Conservation (phyloP, 1,284 basidiomycete genomes). For the Leccinum variabile region DNA sequence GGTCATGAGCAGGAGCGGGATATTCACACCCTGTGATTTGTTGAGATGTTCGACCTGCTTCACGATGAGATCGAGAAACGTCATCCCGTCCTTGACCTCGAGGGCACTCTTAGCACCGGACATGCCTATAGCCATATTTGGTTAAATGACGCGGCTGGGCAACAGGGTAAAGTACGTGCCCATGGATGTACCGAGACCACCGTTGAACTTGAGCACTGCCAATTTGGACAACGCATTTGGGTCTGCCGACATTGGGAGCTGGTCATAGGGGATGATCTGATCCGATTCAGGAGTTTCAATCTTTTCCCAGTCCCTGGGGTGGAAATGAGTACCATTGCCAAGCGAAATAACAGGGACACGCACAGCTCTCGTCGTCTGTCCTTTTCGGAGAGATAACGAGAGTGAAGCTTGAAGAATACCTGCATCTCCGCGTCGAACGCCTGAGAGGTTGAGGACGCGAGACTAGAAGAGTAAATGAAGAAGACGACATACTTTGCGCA, state of each 20-base stretch:
- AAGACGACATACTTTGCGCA: conserved; percentile 68
- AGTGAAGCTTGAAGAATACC: conserved; percentile 97
- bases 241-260: conserved; percentile 64
- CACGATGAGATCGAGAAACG: conserved; percentile 94
- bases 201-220: conserved; percentile 97
- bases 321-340: conserved; percentile 15
- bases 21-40: conserved; percentile 67
- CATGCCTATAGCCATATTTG: conserved; percentile 54
- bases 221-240: conserved; percentile 83
- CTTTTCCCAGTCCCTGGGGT: conserved; percentile 86
- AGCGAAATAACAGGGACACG: conserved; percentile 35
- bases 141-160: conserved; percentile 8
- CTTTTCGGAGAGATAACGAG: conserved; percentile 90
- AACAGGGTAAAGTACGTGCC: conserved; percentile 45
- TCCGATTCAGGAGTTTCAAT: conserved; percentile 90
- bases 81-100: conserved; percentile 95
- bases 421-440: conserved; percentile 97
- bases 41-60: conserved; percentile 90
- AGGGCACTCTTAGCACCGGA: conserved; percentile 87
- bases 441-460: conserved; percentile 32
- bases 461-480: conserved; percentile 13
- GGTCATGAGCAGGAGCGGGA: conserved; percentile 97
- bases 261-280: conserved; percentile 85
- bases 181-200: conserved; percentile 96
- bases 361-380: conserved; percentile 91